Base-by-base conservation (phyloP, 2,329 filamentous ascomycete species). In the Catunica adiposa region DNA sequence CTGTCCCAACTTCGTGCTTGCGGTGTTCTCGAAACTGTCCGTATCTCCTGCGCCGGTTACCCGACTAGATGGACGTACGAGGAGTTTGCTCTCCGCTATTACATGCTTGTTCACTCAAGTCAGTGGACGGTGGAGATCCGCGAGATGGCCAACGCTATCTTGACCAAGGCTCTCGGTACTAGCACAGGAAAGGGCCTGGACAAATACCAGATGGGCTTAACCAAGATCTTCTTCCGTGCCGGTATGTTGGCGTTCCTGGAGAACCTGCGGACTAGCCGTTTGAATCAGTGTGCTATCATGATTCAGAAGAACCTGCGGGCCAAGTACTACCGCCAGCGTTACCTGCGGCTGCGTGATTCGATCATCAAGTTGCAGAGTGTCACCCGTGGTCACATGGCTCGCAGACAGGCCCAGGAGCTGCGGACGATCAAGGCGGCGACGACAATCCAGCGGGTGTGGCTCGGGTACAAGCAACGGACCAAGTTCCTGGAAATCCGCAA, bases 1-100 rank as follows among this genome's bases (percentile, higher is more conserved):
- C 78, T 98, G 59, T 95, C 88, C 69, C 92, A 98, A 70, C 75
- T 98, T 64, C 83, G 94, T 69, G 92, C 92, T 70, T 98, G 92
- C 71, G 92, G 92, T 89, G 94, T 98, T 38, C 79, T 98, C 58
- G 92, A 98, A 71, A 98, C 92, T 3, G 92, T 98, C 57, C 83
- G 92, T 66, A 98, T 98, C 69, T 95, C 89, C 71, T 94, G 86
- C 67, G 92, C 92, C 61, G 92, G 92, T 60, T 98, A 98, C 66
- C 92, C 92, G 15, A 97, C 92, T 48, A 78, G 92, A 66, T 98
- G 92, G 94, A 97, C 92, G 0, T 98, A 96, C 66, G 92, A 98
- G 66, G 92, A 98, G 67, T 98, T 98, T 68, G 92, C 92, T 17
- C 74, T 96, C 58, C 82, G 92, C 59, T 98, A 98, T 73, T 98